phyloP scores from a whole-genome alignment of 1,139 yeast genomes.

The Scheffersomyces insectosa region DNA sequence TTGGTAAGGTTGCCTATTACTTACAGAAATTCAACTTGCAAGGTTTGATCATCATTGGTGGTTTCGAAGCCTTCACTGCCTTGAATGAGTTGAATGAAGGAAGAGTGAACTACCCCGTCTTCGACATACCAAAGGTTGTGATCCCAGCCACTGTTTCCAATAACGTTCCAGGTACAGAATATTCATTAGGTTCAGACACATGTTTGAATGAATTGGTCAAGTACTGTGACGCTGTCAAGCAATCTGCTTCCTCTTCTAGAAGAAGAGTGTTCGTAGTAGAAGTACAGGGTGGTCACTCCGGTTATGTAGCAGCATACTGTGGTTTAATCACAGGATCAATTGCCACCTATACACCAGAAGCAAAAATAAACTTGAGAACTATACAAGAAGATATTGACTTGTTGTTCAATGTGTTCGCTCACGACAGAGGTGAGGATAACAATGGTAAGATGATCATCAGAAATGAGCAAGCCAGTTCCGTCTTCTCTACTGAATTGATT shows the following conservation, averaged over 20 bases:
- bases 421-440: constrained; percentile 61
- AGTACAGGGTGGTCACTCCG: constrained; percentile 87
- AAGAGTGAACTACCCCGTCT: constrained; percentile 65
- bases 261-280: constrained; percentile 78
- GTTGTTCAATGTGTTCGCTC: constrained; percentile 54
- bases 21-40: constrained; percentile 72
- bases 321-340: constrained; percentile 74
- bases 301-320: constrained; percentile 71
- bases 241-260: constrained; percentile 77
- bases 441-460: constrained; percentile 84
- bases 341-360: constrained; percentile 76
- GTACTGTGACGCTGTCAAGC: constrained; percentile 78
- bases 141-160: constrained; percentile 84
- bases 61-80: constrained; percentile 76
- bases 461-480: constrained; percentile 81
- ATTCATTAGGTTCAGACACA: constrained; percentile 76
- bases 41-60: constrained; percentile 75
- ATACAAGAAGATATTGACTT: constrained; percentile 62
- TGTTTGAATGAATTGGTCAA: constrained; percentile 73
- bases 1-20: constrained; percentile 75
- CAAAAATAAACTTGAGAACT: constrained; percentile 57
- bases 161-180: constrained; percentile 83
- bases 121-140: constrained; percentile 75
- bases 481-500: constrained; percentile 77
- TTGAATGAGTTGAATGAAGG: constrained; percentile 67